Percentiles rank a stretch among this genome's conserved stretches.
phyloP scores from a whole-genome alignment of 306 rosid genomes.

The cucumber (Cucumis sativus) region DNA sequence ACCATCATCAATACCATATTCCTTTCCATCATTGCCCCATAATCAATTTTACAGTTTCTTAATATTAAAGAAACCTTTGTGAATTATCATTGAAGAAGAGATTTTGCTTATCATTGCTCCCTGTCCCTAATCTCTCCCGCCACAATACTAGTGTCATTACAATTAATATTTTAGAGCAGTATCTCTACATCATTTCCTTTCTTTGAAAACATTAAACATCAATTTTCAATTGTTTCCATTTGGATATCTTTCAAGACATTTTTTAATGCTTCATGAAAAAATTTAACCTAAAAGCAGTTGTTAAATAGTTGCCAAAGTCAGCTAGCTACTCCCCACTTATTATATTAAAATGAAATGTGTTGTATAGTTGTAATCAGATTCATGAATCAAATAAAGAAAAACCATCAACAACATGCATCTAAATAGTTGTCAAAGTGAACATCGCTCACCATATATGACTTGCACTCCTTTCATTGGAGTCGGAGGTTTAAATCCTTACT shows the following conservation, averaged over 20 bases:
- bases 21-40: neutral
- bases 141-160: neutral
- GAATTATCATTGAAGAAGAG: neutral
- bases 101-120: neutral
- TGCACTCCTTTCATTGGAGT: too few relatives aligned
- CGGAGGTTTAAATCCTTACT: too few relatives aligned
- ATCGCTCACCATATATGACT: too few relatives aligned
- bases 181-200: neutral
- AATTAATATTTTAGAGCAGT: neutral
- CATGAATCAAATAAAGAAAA: neutral
- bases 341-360: too few relatives aligned
- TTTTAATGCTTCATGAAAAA: neutral
- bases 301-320: neutral
- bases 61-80: neutral
- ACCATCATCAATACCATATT: neutral
- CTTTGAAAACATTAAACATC: neutral
- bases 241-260: neutral
- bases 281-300: neutral
- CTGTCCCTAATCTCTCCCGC: conserved; percentile 1
- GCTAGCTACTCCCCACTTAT: too few relatives aligned
- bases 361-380: neutral
- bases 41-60: neutral
- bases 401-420: neutral
- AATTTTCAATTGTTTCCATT: neutral
- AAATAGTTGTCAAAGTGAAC: neutral